Conservation (phyloP, 108 stramenopile species). For the Nannochloropsis salina region DNA sequence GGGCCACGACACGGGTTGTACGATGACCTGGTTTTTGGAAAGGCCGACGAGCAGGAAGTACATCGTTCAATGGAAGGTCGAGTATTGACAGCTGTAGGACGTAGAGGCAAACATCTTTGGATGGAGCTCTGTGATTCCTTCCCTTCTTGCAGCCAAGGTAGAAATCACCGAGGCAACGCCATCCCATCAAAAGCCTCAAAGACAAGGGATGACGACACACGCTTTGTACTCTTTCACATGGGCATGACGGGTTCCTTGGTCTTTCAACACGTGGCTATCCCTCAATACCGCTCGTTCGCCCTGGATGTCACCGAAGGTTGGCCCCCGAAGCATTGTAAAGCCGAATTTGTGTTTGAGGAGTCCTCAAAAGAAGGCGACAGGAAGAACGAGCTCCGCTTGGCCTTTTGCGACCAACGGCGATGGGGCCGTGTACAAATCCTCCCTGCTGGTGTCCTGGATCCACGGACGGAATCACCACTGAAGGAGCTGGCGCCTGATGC, state of each 20-base stretch:
- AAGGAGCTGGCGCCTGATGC: not conserved
- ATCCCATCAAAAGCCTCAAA: not conserved
- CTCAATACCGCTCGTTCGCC: not conserved
- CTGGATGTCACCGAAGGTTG: not conserved
- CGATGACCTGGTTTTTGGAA: not conserved
- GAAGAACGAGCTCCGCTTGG: not conserved
- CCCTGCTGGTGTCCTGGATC: not conserved
- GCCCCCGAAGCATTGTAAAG: not conserved
- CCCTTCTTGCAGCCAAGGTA: not conserved
- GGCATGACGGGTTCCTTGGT: not conserved
- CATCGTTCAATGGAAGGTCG: not conserved
- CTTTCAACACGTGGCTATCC: conserved; percentile 13
- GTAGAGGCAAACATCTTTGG: not conserved
- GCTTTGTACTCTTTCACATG: conserved; percentile 17
- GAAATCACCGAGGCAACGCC: too few species aligned
- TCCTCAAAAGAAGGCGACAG: not conserved
- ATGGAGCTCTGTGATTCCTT: not conserved
- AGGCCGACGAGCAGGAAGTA: not conserved
- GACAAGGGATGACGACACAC: not conserved
- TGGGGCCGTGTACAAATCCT: not conserved
- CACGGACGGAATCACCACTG: not conserved
- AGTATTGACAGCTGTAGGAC: not conserved
- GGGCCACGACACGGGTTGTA: not conserved
- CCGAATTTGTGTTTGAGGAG: not conserved
- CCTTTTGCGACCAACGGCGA: conserved; percentile 17